Evolutionary conservation across 495 filamentous ascomycete genomes (phyloP), one percentile per base, ranked within the genome.

Genomic region (Acidomyces sp.): DNA sequence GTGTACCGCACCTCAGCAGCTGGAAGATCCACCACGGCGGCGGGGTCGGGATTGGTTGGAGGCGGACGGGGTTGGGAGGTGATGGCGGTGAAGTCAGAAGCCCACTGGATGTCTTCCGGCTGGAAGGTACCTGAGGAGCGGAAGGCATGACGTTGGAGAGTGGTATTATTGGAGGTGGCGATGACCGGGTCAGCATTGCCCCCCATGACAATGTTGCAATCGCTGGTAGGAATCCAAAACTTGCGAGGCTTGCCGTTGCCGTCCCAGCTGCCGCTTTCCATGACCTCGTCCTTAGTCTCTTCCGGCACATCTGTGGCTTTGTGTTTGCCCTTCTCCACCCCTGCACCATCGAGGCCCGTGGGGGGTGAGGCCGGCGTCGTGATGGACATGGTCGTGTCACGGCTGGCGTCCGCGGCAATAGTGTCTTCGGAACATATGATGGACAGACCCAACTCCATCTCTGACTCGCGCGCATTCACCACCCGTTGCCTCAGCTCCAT

Each of bases 191-290:
- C 68, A 4, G 62, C 54, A 15, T 59, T 60, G 25, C 70, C 72
- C 18, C 71, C 71, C 44, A 73, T 70, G 19, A 75, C 65, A 3
- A 69, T 72, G 19, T 72, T 75, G 39, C 69, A 70, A 41, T 75
- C 71, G 37, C 64, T 61, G 28, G 61, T 67, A 18, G 71, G 71
- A 35, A 75, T 74, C 60, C 67, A 70, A 55, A 72, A 75, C 39
- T 71, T 74, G 32, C 65, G 58, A 13, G 64, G 67, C 47, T 61
- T 63, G 6, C 59, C 67, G 33, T 68, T 69, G 9, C 58, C 62
- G 48, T 70, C 67, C 67, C 67, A 70, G 45, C 62, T 66, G 12
- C 58, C 67, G 32, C 64, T 66, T 16, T 62, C 60, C 39, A 61
- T 54, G 3, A 56, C 46, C 16, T 49, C 41, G 4, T 60, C 53